Evolutionary conservation across 1,284 basidiomycete genomes (phyloP).

Genomic region (Malassezia dermatis): DNA sequence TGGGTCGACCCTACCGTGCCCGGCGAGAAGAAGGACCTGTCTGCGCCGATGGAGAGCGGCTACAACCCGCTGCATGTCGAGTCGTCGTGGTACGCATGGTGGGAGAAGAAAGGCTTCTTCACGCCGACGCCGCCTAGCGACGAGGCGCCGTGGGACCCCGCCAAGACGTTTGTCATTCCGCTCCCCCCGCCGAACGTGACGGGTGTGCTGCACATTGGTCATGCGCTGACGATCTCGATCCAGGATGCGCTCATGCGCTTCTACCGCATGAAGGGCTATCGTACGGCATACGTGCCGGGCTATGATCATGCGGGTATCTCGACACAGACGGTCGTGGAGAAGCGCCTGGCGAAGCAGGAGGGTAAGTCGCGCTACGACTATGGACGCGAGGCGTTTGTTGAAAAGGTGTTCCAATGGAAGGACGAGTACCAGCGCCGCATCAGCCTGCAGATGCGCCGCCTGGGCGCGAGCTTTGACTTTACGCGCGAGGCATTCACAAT

Average conservation of each 20-base stretch:
- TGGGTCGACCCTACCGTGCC: constrained; percentile 40
- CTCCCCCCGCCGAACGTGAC: constrained; percentile 98
- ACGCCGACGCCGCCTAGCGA: constrained; percentile 54
- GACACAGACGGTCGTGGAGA: constrained; percentile 95
- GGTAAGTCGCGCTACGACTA: constrained; percentile 84
- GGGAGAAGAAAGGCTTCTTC: constrained; percentile 82
- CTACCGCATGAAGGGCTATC: constrained; percentile 73
- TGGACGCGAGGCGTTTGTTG: constrained; percentile 81
- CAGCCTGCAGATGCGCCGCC: constrained; percentile 73
- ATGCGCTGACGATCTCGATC: constrained; percentile 82
- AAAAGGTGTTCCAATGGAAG: constrained; percentile 93
- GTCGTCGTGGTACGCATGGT: constrained; percentile 97
- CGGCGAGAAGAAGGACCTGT: constrained; percentile 55
- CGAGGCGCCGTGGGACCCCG: constrained; percentile 40
- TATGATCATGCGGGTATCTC: constrained; percentile 99
- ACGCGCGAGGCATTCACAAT: constrained; percentile 88
- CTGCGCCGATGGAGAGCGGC: constrained; percentile 71
- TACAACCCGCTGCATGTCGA: constrained; percentile 95
- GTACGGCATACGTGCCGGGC: constrained; percentile 80
- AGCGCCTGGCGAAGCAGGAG: constrained; percentile 71
- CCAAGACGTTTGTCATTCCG: constrained; percentile 67
- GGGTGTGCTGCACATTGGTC: constrained; percentile 89
- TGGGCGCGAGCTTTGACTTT: constrained; percentile 94
- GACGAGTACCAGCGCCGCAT: constrained; percentile 88
- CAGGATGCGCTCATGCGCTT: constrained; percentile 60